phyloP scores from a whole-genome alignment of 371 early-diverging fungal genomes.

The Mortierella sp. region DNA sequence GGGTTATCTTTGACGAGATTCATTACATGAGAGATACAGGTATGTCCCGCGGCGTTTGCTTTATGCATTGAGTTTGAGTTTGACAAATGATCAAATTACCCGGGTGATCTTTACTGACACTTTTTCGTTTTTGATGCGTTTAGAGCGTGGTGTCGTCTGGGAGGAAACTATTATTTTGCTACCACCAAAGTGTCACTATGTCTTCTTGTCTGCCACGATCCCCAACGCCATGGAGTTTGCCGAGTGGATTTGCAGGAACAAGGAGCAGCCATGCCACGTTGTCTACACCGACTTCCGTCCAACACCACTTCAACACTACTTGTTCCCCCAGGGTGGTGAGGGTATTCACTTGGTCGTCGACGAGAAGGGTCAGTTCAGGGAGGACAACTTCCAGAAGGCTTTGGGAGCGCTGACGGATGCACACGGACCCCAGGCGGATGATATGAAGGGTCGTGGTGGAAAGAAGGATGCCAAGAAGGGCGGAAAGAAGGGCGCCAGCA shows the following conservation, averaged over 20 bases:
- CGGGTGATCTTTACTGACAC: not conserved
- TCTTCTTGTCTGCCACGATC: conserved; percentile 99
- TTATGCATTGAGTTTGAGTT: not conserved
- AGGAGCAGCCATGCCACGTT: conserved; percentile 98
- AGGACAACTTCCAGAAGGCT: conserved; percentile 95
- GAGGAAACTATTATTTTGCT: conserved; percentile 99
- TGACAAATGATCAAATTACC: not conserved
- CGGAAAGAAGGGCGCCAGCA: conserved; percentile 40
- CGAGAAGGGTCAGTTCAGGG: conserved; percentile 94
- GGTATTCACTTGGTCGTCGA: conserved; percentile 97
- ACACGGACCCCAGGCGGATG: conserved; percentile 69
- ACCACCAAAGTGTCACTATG: conserved; percentile 94
- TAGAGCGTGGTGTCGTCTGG: conserved; percentile 99
- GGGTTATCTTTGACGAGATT: conserved; percentile 99
- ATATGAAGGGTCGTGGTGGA: conserved; percentile 65
- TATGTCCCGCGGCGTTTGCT: not conserved
- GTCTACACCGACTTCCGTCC: conserved; percentile 99
- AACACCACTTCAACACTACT: conserved; percentile 98
- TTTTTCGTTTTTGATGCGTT: not conserved
- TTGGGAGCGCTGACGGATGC: conserved; percentile 78
- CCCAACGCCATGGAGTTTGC: conserved; percentile 99
- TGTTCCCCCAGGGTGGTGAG: conserved; percentile 95
- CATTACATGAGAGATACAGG: conserved; percentile 98
- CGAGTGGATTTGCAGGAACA: conserved; percentile 98
- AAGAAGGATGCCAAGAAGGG: conserved; percentile 68